Evolutionary conservation across 106 monocot genomes (phyloP), one percentile per base, ranked within the genome.

Genomic region (Iris macrosiphon): DNA sequence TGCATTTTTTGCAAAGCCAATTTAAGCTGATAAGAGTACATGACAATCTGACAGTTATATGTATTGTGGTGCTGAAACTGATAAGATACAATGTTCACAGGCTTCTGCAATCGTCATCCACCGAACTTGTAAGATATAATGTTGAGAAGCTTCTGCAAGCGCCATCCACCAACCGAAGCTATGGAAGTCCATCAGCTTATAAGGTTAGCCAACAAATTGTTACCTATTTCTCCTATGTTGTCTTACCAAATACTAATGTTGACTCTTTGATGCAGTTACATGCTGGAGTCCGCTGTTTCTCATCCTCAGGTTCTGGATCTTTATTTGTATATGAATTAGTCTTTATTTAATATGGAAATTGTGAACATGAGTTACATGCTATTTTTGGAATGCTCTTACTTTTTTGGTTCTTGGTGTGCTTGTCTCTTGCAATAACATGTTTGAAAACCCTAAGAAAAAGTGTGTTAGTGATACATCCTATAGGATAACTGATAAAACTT

Each of bases 291-390:
- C 78, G 60, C 8, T 62, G 41, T 68, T 63, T 79, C 45, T 68
- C 72, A 33, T 79, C 67, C 4, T 46, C 72, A 29, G 78, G 78
- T 79, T 63, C 8, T 30, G 25, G 52, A 51, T 21, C 28, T 25
- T 31, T 55, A 43, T 13, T 31, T 19, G 24, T 70, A 16, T 24
- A 7, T n/a, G 14, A 21, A 50, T 28, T 23, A 55, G 34, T 16
- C 12, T 13, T 41, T 51, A 46, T 15, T 31, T 49, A 33, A 20
- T 41, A 0, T 48, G 38, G 15, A 26, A 25, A 14, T 49, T 3
- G 27, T 26, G 37, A 40, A 52, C 30, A 13, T 24, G 16, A 6
- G 21, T 25, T 32, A 20, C 24, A 40, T 39, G 24, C 24, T 19
- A 27, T 51, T 16, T 7, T 54, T 54, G 2, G 34, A 19, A 24